Percentiles rank a stretch among this genome's conserved stretches.
These are phyloP conservation scores for Talaromyces marneffei DNA, from an alignment of 2,329 filamentous ascomycete genomes.

Conservation along the genomic window DNA sequence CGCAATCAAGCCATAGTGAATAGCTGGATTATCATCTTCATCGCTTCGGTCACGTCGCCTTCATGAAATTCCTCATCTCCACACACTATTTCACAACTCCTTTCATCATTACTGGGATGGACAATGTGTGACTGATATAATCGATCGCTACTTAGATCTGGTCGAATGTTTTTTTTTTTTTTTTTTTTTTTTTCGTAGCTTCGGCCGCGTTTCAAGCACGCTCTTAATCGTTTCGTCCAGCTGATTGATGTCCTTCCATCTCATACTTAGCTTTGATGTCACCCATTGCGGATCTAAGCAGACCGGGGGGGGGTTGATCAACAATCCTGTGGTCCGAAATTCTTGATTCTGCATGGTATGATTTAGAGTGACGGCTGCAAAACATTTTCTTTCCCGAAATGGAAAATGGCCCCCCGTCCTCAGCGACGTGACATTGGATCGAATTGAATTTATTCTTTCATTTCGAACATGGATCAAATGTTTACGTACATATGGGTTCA, in stretches of 20 bases:
- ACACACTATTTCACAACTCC: background rate
- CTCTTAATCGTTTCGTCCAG: background rate
- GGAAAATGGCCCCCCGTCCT: background rate
- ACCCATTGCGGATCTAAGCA: background rate
- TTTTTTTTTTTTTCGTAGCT: background rate
- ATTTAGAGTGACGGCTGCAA: background rate
- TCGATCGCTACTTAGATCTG: background rate
- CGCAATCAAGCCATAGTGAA: slow-evolving; percentile 19
- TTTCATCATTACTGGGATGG: background rate
- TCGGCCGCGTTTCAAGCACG: background rate
- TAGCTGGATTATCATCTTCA: background rate
- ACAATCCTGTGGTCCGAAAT: too few relatives aligned
- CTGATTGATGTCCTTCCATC: background rate
- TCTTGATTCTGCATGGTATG: background rate
- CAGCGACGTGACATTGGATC: background rate
- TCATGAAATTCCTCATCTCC: background rate
- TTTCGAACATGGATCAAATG: background rate
- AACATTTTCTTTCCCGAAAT: background rate
- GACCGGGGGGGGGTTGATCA: background rate
- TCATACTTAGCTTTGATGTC: background rate
- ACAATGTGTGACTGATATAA: background rate
- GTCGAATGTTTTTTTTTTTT: background rate
- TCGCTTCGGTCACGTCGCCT: background rate
- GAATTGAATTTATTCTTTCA: background rate
- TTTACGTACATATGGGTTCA: background rate